Base-by-base conservation (phyloP, 2,329 filamentous ascomycete species). In the Ophiocordyceps polyrhachis-furcata region DNA sequence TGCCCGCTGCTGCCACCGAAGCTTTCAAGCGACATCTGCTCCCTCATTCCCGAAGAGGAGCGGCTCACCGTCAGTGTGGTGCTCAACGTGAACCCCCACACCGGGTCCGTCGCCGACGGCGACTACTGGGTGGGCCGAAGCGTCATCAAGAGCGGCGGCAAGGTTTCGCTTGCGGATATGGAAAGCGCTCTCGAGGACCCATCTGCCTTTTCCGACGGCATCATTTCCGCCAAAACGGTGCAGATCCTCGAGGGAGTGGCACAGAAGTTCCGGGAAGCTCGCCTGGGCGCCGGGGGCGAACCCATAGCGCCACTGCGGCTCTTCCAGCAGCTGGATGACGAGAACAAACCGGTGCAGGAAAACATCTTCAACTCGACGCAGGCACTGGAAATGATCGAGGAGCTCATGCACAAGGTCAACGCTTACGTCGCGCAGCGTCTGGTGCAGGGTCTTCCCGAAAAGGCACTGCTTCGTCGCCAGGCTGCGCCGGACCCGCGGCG, bases 301-400 rank as follows among this genome's bases (percentile, higher is more conserved):
- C 78, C 83, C 13, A 83, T 94, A 54, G 83, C 88, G 31, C 81
- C 89, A 38, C 75, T 98, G 44, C 83, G 91, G 46, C 73, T 98
- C 42, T 70, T 96, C 49, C 87, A 94, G 63, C 88, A 94, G 64
- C 73, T 96, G 38, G 91, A 98, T 53, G 91, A 98, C 54, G 91
- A 98, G 70, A 96, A 96, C 61, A 86, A 95, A 44, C 91, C 89
- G 2, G 88, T 96, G 38, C 87, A 94, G 66, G 78, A 86, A 60
- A 98, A 96, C 66, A 83, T 98, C 51, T 98, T 96, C 57, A 81
- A 95, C 60, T 89, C 85, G 28, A 86, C 85, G 13, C 71, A 81
- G 11, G 85, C 88, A 3, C 86, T 93, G 50, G 89, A 96, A 65
- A 76, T 96, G 50, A 85, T 95, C 41, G 91, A 98, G 62, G 91